phyloP scores from a whole-genome alignment of 176 grass and related monocot genomes.

The Chrysopogon serrulatus region DNA sequence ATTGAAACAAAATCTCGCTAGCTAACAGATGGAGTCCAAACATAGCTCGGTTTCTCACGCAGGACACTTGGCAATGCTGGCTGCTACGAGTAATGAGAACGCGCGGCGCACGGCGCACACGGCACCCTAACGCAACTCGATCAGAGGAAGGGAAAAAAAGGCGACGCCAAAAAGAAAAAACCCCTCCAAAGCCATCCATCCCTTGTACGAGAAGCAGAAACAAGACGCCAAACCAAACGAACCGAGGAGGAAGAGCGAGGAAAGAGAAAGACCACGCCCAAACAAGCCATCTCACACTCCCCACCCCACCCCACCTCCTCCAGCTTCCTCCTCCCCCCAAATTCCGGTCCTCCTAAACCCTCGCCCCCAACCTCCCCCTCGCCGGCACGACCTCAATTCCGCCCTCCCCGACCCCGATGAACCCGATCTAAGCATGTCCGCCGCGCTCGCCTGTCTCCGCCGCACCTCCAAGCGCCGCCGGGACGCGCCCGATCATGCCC shows the following conservation, averaged over 20 bases:
- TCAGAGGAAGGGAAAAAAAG: background rate
- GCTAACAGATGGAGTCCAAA: background rate
- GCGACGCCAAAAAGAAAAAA: too few species aligned
- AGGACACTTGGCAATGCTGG: background rate
- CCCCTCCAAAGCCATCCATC: background rate
- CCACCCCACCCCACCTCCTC: background rate
- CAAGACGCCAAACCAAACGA: background rate
- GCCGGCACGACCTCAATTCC: background rate
- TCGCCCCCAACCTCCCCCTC: constrained; percentile 7
- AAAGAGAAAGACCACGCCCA: background rate
- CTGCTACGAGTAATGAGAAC: background rate
- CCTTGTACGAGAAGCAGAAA: background rate
- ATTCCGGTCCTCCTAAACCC: constrained; percentile 40
- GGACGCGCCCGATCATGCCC: constrained; percentile 41
- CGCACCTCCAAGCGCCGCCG: constrained; percentile 69
- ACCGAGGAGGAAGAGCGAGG: background rate
- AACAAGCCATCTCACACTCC: background rate
- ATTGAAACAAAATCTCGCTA: background rate
- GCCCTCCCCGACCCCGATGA: constrained; percentile 25
- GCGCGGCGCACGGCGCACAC: too few species aligned
- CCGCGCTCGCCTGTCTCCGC: constrained; percentile 27
- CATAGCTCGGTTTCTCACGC: background rate
- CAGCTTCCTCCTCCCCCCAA: constrained; percentile 7
- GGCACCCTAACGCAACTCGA: background rate
- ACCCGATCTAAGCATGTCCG: constrained; percentile 59